Percentiles rank a stretch among this genome's conserved stretches.
phyloP scores from a whole-genome alignment of 140 eudicot genomes.

The Erigeron philadelphicus region DNA sequence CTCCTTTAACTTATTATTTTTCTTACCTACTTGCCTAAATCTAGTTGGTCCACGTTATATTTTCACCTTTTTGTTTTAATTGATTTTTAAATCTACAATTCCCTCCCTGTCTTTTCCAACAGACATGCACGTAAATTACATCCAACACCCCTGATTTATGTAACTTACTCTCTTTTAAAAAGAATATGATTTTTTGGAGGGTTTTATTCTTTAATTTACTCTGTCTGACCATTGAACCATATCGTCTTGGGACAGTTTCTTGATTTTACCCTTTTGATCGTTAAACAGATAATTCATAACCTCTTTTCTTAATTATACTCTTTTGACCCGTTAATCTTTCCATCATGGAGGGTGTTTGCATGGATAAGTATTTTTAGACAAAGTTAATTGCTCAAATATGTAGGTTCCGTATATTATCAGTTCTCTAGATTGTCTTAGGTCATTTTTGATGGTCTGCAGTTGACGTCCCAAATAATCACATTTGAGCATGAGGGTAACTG shows the following conservation, averaged over 20 bases:
- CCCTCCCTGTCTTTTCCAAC: too few relatives aligned
- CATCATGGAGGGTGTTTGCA: neutral
- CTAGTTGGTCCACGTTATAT: too few relatives aligned
- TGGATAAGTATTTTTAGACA: neutral
- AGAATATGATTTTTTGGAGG: neutral
- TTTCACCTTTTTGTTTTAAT: too few relatives aligned
- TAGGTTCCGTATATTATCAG: neutral
- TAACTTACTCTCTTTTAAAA: too few relatives aligned
- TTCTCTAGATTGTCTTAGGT: neutral
- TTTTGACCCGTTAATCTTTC: neutral
- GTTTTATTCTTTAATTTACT: neutral
- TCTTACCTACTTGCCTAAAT: too few relatives aligned
- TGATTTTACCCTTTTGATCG: neutral
- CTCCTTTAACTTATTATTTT: too few relatives aligned
- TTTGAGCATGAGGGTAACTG: constrained; percentile 99
- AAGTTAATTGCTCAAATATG: neutral
- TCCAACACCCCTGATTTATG: too few relatives aligned
- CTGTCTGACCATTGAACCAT: constrained; percentile 1
- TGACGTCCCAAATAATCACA: constrained; percentile 81
- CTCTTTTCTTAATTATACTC: constrained; percentile 7
- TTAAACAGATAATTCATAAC: neutral
- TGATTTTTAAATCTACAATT: too few relatives aligned
- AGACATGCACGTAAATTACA: too few relatives aligned
- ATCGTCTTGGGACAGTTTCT: neutral
- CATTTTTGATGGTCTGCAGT: constrained; percentile 36